Conservation (phyloP, 805 yeast species). For the Pichia kluyveri region DNA sequence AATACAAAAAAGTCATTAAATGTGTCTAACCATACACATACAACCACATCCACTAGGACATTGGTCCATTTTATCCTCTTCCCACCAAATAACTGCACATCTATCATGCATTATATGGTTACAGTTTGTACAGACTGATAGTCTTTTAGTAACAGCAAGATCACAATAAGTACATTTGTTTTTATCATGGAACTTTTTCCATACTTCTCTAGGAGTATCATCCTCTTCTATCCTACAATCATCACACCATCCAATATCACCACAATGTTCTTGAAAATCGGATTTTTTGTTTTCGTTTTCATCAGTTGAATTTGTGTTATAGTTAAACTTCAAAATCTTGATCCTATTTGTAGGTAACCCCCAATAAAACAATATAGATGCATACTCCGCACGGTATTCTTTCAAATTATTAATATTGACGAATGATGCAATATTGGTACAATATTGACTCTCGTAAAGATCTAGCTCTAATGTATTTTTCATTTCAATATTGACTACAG, state of each 20-base stretch:
- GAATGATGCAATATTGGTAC: constrained; percentile 32
- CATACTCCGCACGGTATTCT: constrained; percentile 57
- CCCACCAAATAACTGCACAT: constrained; percentile 83
- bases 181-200: constrained; percentile 11
- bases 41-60: constrained; percentile 90
- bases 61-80: constrained; percentile 32
- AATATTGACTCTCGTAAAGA: constrained; percentile 33
- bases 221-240: constrained; percentile 1
- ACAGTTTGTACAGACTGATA: constrained; percentile 64
- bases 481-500: constrained; percentile 37
- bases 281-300: background rate
- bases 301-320: constrained; percentile 7
- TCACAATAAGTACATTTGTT: constrained; percentile 62
- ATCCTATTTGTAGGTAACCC: constrained; percentile 73
- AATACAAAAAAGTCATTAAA: background rate
- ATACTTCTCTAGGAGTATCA: background rate
- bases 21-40: constrained; percentile 30
- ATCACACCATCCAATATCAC: constrained; percentile 22
- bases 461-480: constrained; percentile 36
- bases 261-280: constrained; percentile 17
- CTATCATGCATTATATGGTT: constrained; percentile 70
- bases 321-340: constrained; percentile 67
- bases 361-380: constrained; percentile 73
- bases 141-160: constrained; percentile 46
- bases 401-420: constrained; percentile 29